Evolutionary conservation across 345 rosid species (phyloP).

Genomic region (Citrus trifoliata): DNA sequence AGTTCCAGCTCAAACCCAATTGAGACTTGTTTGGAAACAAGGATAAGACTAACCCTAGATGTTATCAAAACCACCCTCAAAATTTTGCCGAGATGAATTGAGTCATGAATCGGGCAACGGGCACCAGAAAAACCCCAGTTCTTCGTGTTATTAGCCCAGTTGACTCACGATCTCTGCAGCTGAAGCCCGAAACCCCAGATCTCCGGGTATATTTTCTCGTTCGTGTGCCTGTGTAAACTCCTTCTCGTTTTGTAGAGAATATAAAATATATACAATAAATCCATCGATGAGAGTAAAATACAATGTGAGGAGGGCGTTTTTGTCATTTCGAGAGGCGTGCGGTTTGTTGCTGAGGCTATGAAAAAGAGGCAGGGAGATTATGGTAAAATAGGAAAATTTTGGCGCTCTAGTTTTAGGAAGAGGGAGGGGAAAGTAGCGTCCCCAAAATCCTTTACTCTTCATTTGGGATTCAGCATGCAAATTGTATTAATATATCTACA

Average conservation of each 20-base stretch:
- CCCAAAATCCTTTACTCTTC: too few species aligned
- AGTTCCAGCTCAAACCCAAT: background rate
- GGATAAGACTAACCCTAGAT: background rate
- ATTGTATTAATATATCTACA: too few species aligned
- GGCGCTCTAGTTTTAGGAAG: slow-evolving; percentile 23
- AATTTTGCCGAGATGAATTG: background rate
- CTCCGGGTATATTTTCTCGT: background rate
- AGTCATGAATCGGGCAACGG: background rate
- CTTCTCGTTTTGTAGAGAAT: background rate
- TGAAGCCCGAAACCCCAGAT: background rate
- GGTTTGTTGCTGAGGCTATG: background rate
- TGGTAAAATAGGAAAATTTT: slow-evolving; percentile 2
- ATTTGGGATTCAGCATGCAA: too few species aligned
- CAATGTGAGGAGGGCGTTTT: background rate
- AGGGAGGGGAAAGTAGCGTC: background rate
- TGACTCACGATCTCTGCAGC: background rate
- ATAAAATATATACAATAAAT: too few species aligned
- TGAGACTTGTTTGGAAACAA: background rate
- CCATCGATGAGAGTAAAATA: background rate
- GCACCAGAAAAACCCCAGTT: background rate
- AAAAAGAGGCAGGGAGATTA: background rate
- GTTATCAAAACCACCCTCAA: background rate
- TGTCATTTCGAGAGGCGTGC: background rate
- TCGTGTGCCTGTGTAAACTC: background rate
- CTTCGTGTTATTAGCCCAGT: background rate